Evolutionary conservation across 352 stramenopile species (phyloP), one percentile per base, ranked within the genome.

Genomic region (Phytophthora tentaculata): DNA sequence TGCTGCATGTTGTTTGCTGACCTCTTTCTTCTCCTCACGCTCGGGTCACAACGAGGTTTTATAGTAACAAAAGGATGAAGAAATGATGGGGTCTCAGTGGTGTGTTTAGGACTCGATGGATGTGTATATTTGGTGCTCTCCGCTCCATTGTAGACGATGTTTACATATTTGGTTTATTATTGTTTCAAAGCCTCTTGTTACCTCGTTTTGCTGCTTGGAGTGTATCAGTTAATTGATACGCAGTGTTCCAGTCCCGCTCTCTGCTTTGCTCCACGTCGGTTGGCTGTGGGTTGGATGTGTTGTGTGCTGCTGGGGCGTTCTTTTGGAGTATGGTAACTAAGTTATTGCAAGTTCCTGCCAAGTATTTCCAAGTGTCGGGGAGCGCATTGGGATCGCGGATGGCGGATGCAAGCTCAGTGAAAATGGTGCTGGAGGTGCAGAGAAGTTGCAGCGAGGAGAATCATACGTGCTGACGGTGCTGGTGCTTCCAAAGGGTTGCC

Each of bases 401-500:
- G 68, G n/a, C n/a, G 9, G 17, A n/a, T 61, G 23, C 45, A 61
- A 67, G 39, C 19, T 53, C 35, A 64, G 56, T 71, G 29, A 56
- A 61, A 44, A 35, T 49, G 22, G 56, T 71, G 67, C 67, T 66
- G 67, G 60, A 61, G 67, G 61, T 43, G 67, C 67, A 67, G 48
- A 62, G 64, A 37, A 53, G 14, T 7, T 45, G 48, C 20, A 35
- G 26, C 12, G 12, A 49, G 39, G n/a, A 29, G 3, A 10, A 54
- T 28, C 16, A n/a, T n/a, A 37, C 14, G 22, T 68, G 63, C 28
- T 53, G 63, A 61, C 12, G 35, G 45, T 24, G 44, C 39, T 24
- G 51, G 29, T 32, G 67, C 26, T 76, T 39, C 41, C 39, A 63
- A 58, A 64, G 61, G 53, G 72, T 80, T 78, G 75, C 59, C 69